Base-by-base conservation (phyloP, 306 rosid species). In the Vigna mungo region DNA sequence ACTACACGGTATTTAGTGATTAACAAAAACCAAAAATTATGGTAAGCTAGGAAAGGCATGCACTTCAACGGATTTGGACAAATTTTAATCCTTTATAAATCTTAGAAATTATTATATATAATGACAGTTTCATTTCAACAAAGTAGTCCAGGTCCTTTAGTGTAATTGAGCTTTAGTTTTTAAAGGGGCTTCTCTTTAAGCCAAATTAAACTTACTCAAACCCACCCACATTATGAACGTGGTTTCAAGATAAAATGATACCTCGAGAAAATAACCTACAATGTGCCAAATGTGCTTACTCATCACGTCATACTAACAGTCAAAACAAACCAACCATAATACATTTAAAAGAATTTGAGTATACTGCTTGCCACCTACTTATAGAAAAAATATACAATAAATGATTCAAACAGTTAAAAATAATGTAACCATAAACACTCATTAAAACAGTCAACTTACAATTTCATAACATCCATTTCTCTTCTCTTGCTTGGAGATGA, bases 401-500 rank as follows among this genome's bases (percentile, higher is more conserved):
- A 21, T 32, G 55, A 65, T 36, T 55, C 47, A 67, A 70, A 30
- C 36, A 64, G 15, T 36, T 65, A 48, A 79, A 59, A 52, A 34
- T 64, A 39, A 74, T 46, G 73, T 16, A 61, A 72, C 36, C 32
- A 52, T 56, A 64, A 72, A 81, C 13, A 36, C 23, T 52, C 11
- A 65, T 9, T 41, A 44, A 76, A 79, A 56, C 20, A 85, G 68
- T 46, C 37, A 27, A 82, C 99, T 89, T 85, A 96, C 99, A 96
- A 74, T 83, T 96, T 96, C 99, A 93, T 93, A 71, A 96, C 99
- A 88, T 96, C 99, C 97, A 96, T 93, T 77, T 96, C 99, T 86
- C 99, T 87, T 82, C 99, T 90, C 88, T 96, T 96, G 88, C 98
- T 93, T 80, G 98, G 99, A 85, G 99, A 96, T 81, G 98, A 96